Conservation (phyloP, 371 early-diverging fungal species). For the Mortierella sp. region DNA sequence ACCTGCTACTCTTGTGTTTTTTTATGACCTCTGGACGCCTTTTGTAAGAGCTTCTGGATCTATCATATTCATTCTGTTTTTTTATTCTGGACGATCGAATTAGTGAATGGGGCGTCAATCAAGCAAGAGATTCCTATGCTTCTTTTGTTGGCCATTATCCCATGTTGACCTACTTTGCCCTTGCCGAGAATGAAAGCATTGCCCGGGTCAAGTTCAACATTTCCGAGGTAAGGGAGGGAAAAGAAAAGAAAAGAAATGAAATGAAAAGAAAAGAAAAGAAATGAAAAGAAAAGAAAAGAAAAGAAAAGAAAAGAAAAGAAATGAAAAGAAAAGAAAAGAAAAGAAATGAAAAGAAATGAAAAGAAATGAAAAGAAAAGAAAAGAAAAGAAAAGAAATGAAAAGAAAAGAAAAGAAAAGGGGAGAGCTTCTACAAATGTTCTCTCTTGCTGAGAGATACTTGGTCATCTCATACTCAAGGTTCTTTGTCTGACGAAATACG, state of each 20-base stretch:
- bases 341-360: neutral
- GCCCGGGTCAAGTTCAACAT: constrained; percentile 78
- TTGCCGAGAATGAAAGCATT: constrained; percentile 88
- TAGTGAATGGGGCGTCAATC: constrained; percentile 90
- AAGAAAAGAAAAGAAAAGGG: no score
- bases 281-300: no score
- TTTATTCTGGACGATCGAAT: neutral
- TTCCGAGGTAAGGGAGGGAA: constrained; percentile 83
- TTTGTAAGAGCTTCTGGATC: no score
- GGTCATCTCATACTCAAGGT: no score
- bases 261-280: neutral
- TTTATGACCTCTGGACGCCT: no score
- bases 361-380: no score
- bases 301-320: no score
- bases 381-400: no score
- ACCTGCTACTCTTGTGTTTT: no score
- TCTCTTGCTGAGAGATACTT: no score
- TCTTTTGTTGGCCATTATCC: constrained; percentile 82
- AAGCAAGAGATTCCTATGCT: constrained; percentile 87
- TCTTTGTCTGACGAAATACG: neutral
- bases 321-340: no score
- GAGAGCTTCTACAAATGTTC: no score
- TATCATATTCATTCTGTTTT: neutral
- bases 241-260: neutral
- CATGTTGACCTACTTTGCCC: constrained; percentile 78